Conservation (phyloP, 164 flowering plant species). For the Buxus sempervirens region DNA sequence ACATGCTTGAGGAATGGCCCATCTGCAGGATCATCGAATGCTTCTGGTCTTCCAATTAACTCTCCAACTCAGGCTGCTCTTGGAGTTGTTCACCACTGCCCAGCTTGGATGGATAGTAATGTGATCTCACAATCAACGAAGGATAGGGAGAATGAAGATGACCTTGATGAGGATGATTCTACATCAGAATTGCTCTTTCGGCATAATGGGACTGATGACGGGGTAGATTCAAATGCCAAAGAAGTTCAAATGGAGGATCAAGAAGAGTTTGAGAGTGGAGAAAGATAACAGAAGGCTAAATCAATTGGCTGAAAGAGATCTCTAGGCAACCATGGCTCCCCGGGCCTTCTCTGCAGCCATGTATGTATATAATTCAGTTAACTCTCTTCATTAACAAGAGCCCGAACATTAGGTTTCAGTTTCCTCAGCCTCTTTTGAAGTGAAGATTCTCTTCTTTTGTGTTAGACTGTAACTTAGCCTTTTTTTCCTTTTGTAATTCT, state of each 20-base stretch:
- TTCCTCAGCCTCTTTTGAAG: not conserved
- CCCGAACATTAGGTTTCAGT: constrained; percentile 1
- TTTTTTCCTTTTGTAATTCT: too few relatives aligned
- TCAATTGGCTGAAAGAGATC: not conserved
- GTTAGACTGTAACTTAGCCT: not conserved
- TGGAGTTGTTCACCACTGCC: constrained; percentile 50
- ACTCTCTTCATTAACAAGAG: not conserved
- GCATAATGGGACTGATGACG: constrained; percentile 27
- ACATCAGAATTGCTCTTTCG: constrained; percentile 47
- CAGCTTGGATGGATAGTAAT: constrained; percentile 63
- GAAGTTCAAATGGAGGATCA: constrained; percentile 78
- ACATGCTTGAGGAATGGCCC: constrained; percentile 45
- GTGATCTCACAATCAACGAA: constrained; percentile 17
- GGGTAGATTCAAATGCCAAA: constrained; percentile 44
- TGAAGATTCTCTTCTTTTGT: constrained; percentile 1
- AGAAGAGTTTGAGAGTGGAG: constrained; percentile 88
- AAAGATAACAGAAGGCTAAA: constrained; percentile 29
- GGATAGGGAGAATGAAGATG: constrained; percentile 66
- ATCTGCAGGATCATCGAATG: constrained; percentile 14
- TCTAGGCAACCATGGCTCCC: too few relatives aligned
- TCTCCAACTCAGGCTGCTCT: constrained; percentile 31
- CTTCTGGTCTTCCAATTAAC: constrained; percentile 31
- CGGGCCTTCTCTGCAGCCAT: not conserved
- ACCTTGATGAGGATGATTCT: constrained; percentile 63
- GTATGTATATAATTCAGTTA: not conserved